A percentile compares a stretch with the other conserved stretches of the same genome.
phyloP scores from a whole-genome alignment of 805 yeast species.

The Cephaloascus fragrans region DNA sequence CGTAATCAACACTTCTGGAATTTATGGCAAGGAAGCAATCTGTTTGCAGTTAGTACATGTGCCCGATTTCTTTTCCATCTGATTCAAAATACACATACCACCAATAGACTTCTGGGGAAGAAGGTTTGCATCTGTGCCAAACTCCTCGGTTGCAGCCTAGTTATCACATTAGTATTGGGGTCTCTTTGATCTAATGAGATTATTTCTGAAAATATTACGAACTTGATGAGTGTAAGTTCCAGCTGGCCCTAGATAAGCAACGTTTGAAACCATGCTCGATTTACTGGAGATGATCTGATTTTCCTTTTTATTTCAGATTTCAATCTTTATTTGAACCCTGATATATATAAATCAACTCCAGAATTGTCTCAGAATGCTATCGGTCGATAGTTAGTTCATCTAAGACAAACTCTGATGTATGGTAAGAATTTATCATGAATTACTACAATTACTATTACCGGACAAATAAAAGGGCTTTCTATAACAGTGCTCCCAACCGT shows the following conservation, averaged over 20 bases:
- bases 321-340: too few species aligned
- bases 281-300: too few species aligned
- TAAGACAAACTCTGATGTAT: too few species aligned
- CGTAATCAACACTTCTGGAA: conserved; percentile 40
- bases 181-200: background rate
- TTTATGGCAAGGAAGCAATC: conserved; percentile 56
- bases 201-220: conserved; percentile 11
- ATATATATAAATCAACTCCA: too few species aligned
- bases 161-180: conserved; percentile 1
- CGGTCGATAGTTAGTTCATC: too few species aligned
- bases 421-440: too few species aligned
- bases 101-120: conserved; percentile 7
- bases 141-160: conserved; percentile 39
- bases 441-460: too few species aligned
- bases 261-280: conserved; percentile 28
- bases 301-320: too few species aligned
- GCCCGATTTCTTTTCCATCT: conserved; percentile 12
- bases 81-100: conserved; percentile 39
- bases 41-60: conserved; percentile 24
- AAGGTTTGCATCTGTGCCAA: conserved; percentile 11
- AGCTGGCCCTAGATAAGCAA: conserved; percentile 78
- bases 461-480: too few species aligned
- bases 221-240: conserved; percentile 94
- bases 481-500: too few species aligned
- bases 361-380: too few species aligned